phyloP scores from a whole-genome alignment of 176 grass and related monocot genomes.

The Carex myosuroides region DNA sequence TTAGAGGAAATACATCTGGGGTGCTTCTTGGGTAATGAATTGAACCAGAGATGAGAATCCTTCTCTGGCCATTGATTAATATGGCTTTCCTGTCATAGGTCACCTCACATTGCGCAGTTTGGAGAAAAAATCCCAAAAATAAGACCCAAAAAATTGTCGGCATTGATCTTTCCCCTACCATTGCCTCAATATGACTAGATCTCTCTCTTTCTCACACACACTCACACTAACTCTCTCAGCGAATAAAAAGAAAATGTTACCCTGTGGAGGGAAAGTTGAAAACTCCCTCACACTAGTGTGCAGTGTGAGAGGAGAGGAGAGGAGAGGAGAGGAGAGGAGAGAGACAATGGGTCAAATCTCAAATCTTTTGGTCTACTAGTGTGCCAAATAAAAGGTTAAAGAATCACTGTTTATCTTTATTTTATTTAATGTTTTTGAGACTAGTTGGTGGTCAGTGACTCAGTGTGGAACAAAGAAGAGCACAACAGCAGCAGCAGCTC shows the following conservation, averaged over 20 bases:
- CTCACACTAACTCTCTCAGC: background rate
- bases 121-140: slow-evolving; percentile 21
- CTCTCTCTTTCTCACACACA: slow-evolving; percentile 24
- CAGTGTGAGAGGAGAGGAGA: slow-evolving; percentile 8
- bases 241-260: background rate
- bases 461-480: background rate
- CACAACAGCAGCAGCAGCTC: background rate
- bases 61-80: slow-evolving; percentile 68
- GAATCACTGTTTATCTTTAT: background rate
- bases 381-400: slow-evolving; percentile 16
- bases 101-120: slow-evolving; percentile 47
- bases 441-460: too few relatives aligned
- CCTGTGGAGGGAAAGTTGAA: slow-evolving; percentile 22
- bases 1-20: slow-evolving; percentile 47
- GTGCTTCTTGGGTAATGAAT: slow-evolving; percentile 98
- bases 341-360: slow-evolving; percentile 24
- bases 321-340: slow-evolving; percentile 1
- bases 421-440: background rate
- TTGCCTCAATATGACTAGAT: slow-evolving; percentile 10
- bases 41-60: slow-evolving; percentile 97
- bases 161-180: slow-evolving; percentile 24
- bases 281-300: slow-evolving; percentile 20
- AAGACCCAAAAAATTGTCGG: slow-evolving; percentile 17
- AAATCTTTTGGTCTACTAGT: slow-evolving; percentile 18
- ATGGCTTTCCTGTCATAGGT: slow-evolving; percentile 88